Evolutionary conservation across 768 basidiomycete genomes (phyloP).

Genomic region (Amanita brunnescens): DNA sequence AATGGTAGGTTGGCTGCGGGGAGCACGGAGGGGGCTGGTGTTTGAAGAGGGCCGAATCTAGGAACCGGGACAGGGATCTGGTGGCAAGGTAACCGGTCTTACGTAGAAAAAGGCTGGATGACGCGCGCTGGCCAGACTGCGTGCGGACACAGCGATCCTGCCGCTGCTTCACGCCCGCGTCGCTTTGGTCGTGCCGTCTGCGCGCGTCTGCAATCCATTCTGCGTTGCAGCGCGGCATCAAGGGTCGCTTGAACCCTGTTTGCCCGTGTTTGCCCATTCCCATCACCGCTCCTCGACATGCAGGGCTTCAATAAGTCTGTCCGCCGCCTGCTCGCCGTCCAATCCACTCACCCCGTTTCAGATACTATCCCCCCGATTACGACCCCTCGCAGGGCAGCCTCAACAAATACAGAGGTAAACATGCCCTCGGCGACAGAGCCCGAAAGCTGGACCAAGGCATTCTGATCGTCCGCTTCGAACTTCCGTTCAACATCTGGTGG

Average conservation of each 20-base stretch:
- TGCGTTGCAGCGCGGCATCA: no score
- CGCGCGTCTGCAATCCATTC: no score
- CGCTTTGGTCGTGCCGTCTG: neutral
- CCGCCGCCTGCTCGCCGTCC: neutral
- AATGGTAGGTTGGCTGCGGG: neutral
- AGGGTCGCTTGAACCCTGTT: neutral
- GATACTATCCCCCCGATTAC: conserved; percentile 45
- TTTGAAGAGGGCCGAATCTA: neutral
- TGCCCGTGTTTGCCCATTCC: neutral
- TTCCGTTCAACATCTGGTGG: conserved; percentile 98
- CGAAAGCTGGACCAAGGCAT: conserved; percentile 96
- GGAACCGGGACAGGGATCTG: conserved; percentile 1
- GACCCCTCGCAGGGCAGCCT: conserved; percentile 56
- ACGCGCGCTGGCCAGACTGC: neutral
- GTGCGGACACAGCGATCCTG: no score
- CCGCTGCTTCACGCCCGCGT: no score
- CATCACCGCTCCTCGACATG: conserved; percentile 19
- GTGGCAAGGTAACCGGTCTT: neutral
- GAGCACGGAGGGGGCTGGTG: neutral
- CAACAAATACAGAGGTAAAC: conserved; percentile 79
- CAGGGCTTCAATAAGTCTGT: conserved; percentile 42
- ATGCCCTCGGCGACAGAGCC: conserved; percentile 88
- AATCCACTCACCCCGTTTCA: conserved; percentile 11
- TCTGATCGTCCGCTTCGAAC: conserved; percentile 89
- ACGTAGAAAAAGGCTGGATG: neutral